phyloP scores from a whole-genome alignment of 176 grass and related monocot genomes.

The Juncus effusus region DNA sequence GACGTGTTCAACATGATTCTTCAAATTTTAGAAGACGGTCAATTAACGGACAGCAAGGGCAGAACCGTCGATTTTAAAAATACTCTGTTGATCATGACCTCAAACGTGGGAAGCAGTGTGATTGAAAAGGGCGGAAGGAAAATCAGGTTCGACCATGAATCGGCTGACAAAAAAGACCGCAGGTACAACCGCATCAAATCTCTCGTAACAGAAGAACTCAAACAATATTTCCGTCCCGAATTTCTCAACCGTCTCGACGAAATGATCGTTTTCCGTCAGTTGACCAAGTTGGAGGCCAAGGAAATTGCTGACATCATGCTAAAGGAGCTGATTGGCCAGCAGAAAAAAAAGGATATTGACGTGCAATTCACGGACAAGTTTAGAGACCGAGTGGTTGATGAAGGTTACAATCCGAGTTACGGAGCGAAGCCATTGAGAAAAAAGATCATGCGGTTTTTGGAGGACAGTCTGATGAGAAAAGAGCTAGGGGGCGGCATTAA shows the following conservation, averaged over 20 bases:
- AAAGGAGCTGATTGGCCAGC: constrained; percentile 57
- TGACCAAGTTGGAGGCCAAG: constrained; percentile 80
- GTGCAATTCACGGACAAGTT: constrained; percentile 81
- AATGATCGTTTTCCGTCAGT: constrained; percentile 93
- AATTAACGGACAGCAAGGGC: constrained; percentile 88
- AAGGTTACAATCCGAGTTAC: constrained; percentile 80
- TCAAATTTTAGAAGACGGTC: constrained; percentile 86
- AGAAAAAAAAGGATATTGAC: constrained; percentile 68
- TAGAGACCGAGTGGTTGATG: constrained; percentile 72
- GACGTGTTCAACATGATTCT: constrained; percentile 99
- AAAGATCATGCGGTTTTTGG: constrained; percentile 80
- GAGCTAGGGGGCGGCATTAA: constrained; percentile 57
- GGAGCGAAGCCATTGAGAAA: constrained; percentile 67
- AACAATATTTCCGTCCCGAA: constrained; percentile 84
- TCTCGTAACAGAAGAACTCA: constrained; percentile 74
- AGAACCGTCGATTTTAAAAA: constrained; percentile 95
- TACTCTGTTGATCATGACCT: constrained; percentile 89
- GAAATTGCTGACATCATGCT: constrained; percentile 87
- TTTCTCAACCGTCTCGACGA: constrained; percentile 85
- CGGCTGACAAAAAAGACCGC: constrained; percentile 64
- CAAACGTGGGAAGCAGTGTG: constrained; percentile 89
- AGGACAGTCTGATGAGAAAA: constrained; percentile 82
- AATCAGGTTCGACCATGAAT: constrained; percentile 73
- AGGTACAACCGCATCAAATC: constrained; percentile 91
- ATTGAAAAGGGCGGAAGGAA: constrained; percentile 83